These are phyloP conservation scores for Phaeotremella skinneri DNA, from an alignment of 768 basidiomycete species.

Conservation along the genomic window DNA sequence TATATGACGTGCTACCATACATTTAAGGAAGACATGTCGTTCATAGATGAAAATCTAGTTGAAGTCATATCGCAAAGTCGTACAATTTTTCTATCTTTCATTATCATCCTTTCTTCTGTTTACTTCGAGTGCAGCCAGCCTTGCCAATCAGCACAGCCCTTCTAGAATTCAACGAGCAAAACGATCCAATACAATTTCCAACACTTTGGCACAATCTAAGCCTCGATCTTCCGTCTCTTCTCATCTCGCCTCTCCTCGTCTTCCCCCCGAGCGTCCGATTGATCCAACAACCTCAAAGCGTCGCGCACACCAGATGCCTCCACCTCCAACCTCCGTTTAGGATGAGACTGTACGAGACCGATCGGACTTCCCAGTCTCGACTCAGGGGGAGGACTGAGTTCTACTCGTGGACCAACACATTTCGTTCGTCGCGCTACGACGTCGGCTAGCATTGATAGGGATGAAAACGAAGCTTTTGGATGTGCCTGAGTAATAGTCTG, in stretches of 20 bases:
- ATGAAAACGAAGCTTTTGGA: constrained; percentile 46
- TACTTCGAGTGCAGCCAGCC: no score
- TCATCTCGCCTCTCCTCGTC: constrained; percentile 9
- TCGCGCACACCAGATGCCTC: constrained; percentile 42
- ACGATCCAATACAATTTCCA: no score
- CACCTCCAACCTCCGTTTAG: constrained; percentile 40
- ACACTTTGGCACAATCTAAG: no score
- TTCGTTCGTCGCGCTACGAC: constrained; percentile 46
- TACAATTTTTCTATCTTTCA: no score
- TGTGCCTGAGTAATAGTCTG: constrained; percentile 32
- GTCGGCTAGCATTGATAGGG: constrained; percentile 47
- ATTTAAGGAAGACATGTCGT: no score
- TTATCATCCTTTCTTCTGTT: no score
- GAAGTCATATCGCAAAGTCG: no score
- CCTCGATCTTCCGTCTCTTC: constrained; percentile 15
- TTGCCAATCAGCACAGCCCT: no score
- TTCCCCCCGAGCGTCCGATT: constrained; percentile 13
- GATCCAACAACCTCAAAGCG: constrained; percentile 44
- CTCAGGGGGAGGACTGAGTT: constrained; percentile 4
- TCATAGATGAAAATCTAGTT: no score
- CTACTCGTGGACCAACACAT: constrained; percentile 18
- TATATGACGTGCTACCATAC: no score
- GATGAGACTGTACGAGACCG: not conserved
- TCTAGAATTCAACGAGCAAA: no score
- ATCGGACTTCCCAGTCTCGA: not conserved